Conservation (phyloP, 140 eudicot species). For the Flaveria floridana region DNA sequence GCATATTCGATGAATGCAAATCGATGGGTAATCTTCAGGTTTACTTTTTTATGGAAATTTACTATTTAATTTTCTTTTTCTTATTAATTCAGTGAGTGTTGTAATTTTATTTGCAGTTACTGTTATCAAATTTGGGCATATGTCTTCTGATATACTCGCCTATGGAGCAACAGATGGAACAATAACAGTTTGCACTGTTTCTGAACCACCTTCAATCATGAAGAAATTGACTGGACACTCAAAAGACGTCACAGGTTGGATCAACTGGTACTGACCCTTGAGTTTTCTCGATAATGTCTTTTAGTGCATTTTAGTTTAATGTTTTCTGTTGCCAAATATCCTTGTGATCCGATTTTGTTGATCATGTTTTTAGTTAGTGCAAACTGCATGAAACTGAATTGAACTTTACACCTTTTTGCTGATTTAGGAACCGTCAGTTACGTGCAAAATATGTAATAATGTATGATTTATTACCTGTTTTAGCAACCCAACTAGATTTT, state of each 20-base stretch:
- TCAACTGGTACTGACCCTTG: slow-evolving; percentile 65
- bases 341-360: slow-evolving; percentile 13
- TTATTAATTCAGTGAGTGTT: slow-evolving; percentile 23
- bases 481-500: slow-evolving; percentile 7
- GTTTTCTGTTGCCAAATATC: neutral
- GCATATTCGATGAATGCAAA: slow-evolving; percentile 98
- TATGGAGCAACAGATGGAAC: slow-evolving; percentile 98
- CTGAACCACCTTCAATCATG: slow-evolving; percentile 70
- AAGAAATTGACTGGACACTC: slow-evolving; percentile 89
- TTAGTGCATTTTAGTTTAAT: slow-evolving; percentile 8
- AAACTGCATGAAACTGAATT: neutral
- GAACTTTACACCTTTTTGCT: slow-evolving; percentile 10
- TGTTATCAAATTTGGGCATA: slow-evolving; percentile 91
- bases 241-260: slow-evolving; percentile 98
- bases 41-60: slow-evolving; percentile 6
- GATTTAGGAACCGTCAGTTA: slow-evolving; percentile 1
- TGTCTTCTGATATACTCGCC: slow-evolving; percentile 95
- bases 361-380: slow-evolving; percentile 13
- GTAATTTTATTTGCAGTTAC: slow-evolving; percentile 54
- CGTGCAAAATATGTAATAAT: neutral
- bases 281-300: slow-evolving; percentile 37
- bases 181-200: slow-evolving; percentile 77
- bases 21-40: slow-evolving; percentile 66
- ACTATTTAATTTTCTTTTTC: neutral
- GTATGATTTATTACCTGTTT: neutral